These are phyloP conservation scores for Babesia ovata DNA, from an alignment of 169 alveolate species.

Conservation along the genomic window DNA sequence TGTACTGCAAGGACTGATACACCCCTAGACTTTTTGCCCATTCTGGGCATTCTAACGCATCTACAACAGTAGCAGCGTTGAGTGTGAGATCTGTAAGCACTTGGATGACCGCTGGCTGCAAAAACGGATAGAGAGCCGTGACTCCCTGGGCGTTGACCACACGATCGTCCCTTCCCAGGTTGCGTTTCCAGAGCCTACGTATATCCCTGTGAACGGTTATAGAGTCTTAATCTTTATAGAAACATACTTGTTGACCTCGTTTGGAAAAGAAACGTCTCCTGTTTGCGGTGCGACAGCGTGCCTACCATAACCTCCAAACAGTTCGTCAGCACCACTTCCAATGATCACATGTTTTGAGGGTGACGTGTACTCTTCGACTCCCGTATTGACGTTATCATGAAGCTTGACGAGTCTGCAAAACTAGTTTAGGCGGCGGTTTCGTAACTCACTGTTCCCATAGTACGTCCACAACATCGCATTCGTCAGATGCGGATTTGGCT, in stretches of 20 bases:
- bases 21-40: slow-evolving; percentile 54
- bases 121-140: slow-evolving; percentile 55
- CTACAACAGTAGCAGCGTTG: slow-evolving; percentile 50
- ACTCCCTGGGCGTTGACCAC: slow-evolving; percentile 54
- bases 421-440: neutral
- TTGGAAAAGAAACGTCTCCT: neutral
- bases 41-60: slow-evolving; percentile 51
- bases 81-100: slow-evolving; percentile 38
- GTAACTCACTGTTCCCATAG: neutral
- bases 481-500: neutral
- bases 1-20: slow-evolving; percentile 15
- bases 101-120: slow-evolving; percentile 44
- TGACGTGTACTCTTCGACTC: neutral
- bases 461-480: neutral
- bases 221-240: neutral
- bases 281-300: slow-evolving; percentile 41
- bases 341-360: slow-evolving; percentile 48
- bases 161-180: slow-evolving; percentile 77
- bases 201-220: slow-evolving; percentile 52
- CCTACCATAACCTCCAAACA: slow-evolving; percentile 79
- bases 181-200: slow-evolving; percentile 73
- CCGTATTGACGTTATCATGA: neutral
- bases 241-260: slow-evolving; percentile 47
- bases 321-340: slow-evolving; percentile 81
- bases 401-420: neutral